These are phyloP conservation scores for Lachnellula suecica DNA, from an alignment of 2,329 filamentous ascomycete genomes.

Conservation along the genomic window DNA sequence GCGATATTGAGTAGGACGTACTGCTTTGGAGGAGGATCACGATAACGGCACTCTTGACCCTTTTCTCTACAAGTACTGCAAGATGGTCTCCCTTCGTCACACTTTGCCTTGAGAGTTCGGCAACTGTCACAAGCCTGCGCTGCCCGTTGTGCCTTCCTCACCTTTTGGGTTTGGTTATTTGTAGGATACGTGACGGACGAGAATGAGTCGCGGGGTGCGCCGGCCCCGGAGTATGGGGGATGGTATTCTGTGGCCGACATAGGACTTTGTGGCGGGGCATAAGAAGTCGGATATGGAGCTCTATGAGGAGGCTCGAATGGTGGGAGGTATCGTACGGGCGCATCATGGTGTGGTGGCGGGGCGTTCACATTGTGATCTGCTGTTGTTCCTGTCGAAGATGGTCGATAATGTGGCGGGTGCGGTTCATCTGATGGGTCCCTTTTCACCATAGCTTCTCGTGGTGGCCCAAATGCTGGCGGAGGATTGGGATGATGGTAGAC, in stretches of 20 bases:
- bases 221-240: conserved; percentile 16
- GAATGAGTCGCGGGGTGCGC: conserved; percentile 23
- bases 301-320: conserved; percentile 19
- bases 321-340: conserved; percentile 17
- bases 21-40: conserved; percentile 90
- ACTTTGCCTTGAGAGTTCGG: conserved; percentile 84
- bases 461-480: conserved; percentile 37
- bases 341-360: conserved; percentile 24
- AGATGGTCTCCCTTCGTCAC: conserved; percentile 75
- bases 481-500: conserved; percentile 33
- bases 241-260: conserved; percentile 28
- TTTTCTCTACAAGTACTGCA: conserved; percentile 89
- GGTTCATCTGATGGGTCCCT: conserved; percentile 43
- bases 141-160: conserved; percentile 31
- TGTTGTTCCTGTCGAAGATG: conserved; percentile 27
- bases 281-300: conserved; percentile 18
- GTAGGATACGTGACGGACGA: conserved; percentile 22
- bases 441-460: conserved; percentile 55
- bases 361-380: conserved; percentile 26
- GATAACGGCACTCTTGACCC: conserved; percentile 79
- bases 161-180: conserved; percentile 11
- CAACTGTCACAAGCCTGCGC: conserved; percentile 86
- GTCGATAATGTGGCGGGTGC: conserved; percentile 38
- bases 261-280: conserved; percentile 25
- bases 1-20: conserved; percentile 50